Conservation (phyloP, 495 filamentous ascomycete species). For the Aspergillus olivimuriae region DNA sequence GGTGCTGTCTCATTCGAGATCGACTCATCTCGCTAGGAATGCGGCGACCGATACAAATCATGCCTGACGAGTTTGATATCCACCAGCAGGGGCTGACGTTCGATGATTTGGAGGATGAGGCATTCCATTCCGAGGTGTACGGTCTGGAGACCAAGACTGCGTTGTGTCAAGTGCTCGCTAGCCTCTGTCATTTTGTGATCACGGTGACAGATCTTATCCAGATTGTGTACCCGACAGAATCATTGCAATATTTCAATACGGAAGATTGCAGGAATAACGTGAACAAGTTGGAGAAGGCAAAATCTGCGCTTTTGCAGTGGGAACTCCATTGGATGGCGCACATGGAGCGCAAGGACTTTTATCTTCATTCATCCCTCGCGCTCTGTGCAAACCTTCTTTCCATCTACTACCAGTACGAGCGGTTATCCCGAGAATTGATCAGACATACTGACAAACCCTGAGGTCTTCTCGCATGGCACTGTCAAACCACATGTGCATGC, state of each 20-base stretch:
- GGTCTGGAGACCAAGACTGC: slow-evolving; percentile 6
- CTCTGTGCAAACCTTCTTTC: slow-evolving; percentile 11
- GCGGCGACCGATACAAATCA: slow-evolving; percentile 13
- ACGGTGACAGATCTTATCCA: slow-evolving; percentile 7
- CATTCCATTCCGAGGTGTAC: slow-evolving; percentile 10
- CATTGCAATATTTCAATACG: neutral
- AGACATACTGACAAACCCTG: neutral
- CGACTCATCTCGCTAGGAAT: slow-evolving; percentile 12
- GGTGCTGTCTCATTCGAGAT: slow-evolving; percentile 14
- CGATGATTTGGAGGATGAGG: slow-evolving; percentile 8
- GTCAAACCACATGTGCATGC: slow-evolving; percentile 11
- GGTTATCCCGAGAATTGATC: neutral
- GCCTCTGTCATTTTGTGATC: slow-evolving; percentile 10
- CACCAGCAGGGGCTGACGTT: slow-evolving; percentile 7
- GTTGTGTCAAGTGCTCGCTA: slow-evolving; percentile 6
- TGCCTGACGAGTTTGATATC: slow-evolving; percentile 10
- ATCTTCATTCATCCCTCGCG: slow-evolving; percentile 11
- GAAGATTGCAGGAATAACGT: slow-evolving; percentile 1
- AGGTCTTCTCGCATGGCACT: slow-evolving; percentile 13
- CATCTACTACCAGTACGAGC: slow-evolving; percentile 10
- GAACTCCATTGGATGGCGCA: slow-evolving; percentile 11
- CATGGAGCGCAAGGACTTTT: slow-evolving; percentile 9
- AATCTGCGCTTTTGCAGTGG: slow-evolving; percentile 9
- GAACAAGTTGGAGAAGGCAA: slow-evolving; percentile 8
- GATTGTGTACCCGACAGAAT: slow-evolving; percentile 9